Base-by-base conservation (phyloP, 2,329 filamentous ascomycete species). In the Aspergillus piperis region DNA sequence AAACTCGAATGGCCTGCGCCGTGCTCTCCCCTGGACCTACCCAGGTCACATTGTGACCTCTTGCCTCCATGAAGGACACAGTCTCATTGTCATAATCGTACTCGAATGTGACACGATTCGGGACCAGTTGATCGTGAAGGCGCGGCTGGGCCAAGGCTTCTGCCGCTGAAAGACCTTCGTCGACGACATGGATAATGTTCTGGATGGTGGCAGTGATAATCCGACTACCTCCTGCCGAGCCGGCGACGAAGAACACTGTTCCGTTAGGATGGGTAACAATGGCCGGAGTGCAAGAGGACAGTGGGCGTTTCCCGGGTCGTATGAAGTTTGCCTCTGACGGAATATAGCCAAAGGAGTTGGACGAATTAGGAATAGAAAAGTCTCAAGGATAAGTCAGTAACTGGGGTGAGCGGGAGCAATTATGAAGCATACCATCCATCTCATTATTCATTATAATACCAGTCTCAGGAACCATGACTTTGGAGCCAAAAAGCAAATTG, bases 291-390 rank as follows among this genome's bases (percentile, higher is more conserved):
- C 95, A 92, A 63, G 90, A 93, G 1, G 89, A 93, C 3, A 97
- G 80, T 0, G 93, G 92, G 0, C 94, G 86, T 76, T 97, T 97
- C 51, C 86, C 83, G 0, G 91, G 87, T 5, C 87, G 84, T 73
- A 97, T 87, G 73, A 87, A 97, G 81, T 98, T 97, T 48, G 88
- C 84, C 3, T 87, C 85, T 0, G 86, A 88, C 1, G 94, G 92
- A 48, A 88, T 84, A 78, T 92, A 96, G 55, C 92, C 92, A 73
- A 97, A 98, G 25, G 88, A 86, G 73, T 96, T 96, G 60, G 82
- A 83, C 1, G 83, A 79, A 56, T 86, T 86, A 0, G 94, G 93
- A 68, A 96, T 92, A 52, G 88, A 91, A 80, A 97, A 97, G 78
- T 96, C 92, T 80, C 88, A 84, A 82, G 86, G 86, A 87, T 82